A percentile compares a stretch with the other conserved stretches of the same genome.
Evolutionary conservation across 495 filamentous ascomycete species (phyloP).

Genomic region (Evansstolkia leycettana): DNA sequence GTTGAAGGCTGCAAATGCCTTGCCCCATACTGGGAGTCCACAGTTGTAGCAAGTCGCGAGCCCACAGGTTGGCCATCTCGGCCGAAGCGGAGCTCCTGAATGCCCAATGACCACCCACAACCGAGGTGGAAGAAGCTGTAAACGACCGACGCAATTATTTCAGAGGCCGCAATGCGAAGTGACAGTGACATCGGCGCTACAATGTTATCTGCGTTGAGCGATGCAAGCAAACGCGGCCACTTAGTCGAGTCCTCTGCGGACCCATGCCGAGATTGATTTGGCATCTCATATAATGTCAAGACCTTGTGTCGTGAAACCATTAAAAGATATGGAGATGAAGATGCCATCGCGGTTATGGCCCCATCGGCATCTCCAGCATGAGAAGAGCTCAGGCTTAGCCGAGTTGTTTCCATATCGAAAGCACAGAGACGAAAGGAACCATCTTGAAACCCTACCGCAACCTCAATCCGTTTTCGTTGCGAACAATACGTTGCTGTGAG

Average conservation of each 20-base stretch:
- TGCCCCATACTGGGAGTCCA: conserved; percentile 27
- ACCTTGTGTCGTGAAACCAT: conserved; percentile 62
- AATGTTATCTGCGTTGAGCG: conserved; percentile 69
- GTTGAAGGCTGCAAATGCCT: conserved; percentile 25
- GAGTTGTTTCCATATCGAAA: conserved; percentile 31
- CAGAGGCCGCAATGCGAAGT: conserved; percentile 46
- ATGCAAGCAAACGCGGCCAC: conserved; percentile 55
- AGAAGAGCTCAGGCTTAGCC: conserved; percentile 37
- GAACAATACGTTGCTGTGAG: conserved; percentile 45
- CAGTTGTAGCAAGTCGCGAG: conserved; percentile 41
- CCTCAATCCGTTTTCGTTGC: conserved; percentile 14
- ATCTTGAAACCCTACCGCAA: conserved; percentile 66
- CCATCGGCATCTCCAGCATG: conserved; percentile 45
- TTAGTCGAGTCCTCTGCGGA: conserved; percentile 4
- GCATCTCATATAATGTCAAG: conserved; percentile 62
- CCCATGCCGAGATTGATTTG: conserved; percentile 4
- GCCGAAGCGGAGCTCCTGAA: conserved; percentile 71
- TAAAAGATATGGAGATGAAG: conserved; percentile 62
- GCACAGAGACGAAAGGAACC: conserved; percentile 63
- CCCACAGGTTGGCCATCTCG: conserved; percentile 38
- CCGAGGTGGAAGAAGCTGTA: conserved; percentile 49
- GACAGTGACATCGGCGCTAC: conserved; percentile 71
- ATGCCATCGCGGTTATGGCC: conserved; percentile 63
- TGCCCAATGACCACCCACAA: conserved; percentile 73
- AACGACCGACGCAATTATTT: conserved; percentile 69